A percentile compares a stretch with the other conserved stretches of the same genome.
These are phyloP conservation scores for Candida coleopterorum DNA, from an alignment of 805 yeast genomes.

Conservation along the genomic window DNA sequence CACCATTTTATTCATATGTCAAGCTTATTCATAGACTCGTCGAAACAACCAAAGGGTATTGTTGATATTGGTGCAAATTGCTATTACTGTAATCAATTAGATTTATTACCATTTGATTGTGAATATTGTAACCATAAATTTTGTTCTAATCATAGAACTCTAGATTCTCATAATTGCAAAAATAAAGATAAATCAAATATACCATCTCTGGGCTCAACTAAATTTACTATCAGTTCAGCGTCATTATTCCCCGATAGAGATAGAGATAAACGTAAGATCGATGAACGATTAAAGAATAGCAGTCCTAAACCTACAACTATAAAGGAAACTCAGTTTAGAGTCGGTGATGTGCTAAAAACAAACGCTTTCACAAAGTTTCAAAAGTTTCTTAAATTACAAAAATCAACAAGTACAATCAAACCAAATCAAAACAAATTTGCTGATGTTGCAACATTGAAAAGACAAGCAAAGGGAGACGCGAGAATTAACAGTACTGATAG, in stretches of 20 bases:
- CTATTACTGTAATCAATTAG: constrained; percentile 45
- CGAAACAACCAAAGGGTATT: constrained; percentile 29
- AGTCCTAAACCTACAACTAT: constrained; percentile 24
- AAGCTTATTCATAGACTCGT: constrained; percentile 18
- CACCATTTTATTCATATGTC: constrained; percentile 3
- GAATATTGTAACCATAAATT: constrained; percentile 41
- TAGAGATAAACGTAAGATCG: constrained; percentile 34
- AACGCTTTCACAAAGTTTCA: constrained; percentile 25
- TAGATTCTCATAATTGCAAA: constrained; percentile 30
- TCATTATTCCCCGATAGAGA: constrained; percentile 50
- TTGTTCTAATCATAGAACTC: constrained; percentile 47
- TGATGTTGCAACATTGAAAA: constrained; percentile 35
- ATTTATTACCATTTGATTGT: constrained; percentile 57
- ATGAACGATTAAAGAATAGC: constrained; percentile 16
- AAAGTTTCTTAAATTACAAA: constrained; percentile 24
- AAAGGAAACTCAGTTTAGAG: constrained; percentile 20
- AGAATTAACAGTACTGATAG: constrained; percentile 41
- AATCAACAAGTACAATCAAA: constrained; percentile 6
- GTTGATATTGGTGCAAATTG: constrained; percentile 60
- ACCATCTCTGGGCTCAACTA: neutral
- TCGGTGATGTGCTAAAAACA: constrained; percentile 23
- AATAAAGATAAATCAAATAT: constrained; percentile 11
- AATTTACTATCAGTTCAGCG: constrained; percentile 33
- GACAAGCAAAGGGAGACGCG: constrained; percentile 49
- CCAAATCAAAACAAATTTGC: constrained; percentile 12